phyloP scores from a whole-genome alignment of 805 yeast genomes.

The Lipomyces spencermartinsiae region DNA sequence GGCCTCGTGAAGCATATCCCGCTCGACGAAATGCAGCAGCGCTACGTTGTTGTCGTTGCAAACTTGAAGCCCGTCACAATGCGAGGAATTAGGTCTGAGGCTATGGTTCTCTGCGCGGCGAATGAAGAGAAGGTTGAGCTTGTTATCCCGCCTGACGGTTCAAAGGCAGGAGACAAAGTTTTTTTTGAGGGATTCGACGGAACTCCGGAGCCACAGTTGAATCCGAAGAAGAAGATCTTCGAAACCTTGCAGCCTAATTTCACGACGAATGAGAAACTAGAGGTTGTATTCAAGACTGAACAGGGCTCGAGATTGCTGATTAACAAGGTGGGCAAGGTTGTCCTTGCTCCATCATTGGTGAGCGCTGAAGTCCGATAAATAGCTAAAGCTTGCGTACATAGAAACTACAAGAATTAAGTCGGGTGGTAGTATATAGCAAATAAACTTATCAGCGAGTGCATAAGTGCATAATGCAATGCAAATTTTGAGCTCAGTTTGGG shows the following conservation, averaged over 20 bases:
- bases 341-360: slow-evolving; percentile 73
- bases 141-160: slow-evolving; percentile 90
- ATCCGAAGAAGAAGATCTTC: slow-evolving; percentile 98
- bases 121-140: slow-evolving; percentile 80
- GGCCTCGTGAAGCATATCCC: slow-evolving; percentile 91
- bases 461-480: background rate
- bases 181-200: slow-evolving; percentile 92
- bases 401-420: background rate
- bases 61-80: slow-evolving; percentile 96
- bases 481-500: no score
- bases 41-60: slow-evolving; percentile 85
- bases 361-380: slow-evolving; percentile 80
- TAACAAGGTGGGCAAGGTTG: slow-evolving; percentile 77
- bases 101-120: slow-evolving; percentile 93
- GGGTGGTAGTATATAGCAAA: background rate
- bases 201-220: slow-evolving; percentile 87
- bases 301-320: slow-evolving; percentile 74
- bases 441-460: no score
- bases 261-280: slow-evolving; percentile 75
- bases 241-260: slow-evolving; percentile 92
- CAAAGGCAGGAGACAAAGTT: slow-evolving; percentile 94
- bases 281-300: slow-evolving; percentile 74
- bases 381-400: background rate
- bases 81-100: slow-evolving; percentile 96
- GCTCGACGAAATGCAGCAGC: slow-evolving; percentile 93